Conservation (phyloP, 1,284 basidiomycete genomes). For the Tremellales sp. region DNA sequence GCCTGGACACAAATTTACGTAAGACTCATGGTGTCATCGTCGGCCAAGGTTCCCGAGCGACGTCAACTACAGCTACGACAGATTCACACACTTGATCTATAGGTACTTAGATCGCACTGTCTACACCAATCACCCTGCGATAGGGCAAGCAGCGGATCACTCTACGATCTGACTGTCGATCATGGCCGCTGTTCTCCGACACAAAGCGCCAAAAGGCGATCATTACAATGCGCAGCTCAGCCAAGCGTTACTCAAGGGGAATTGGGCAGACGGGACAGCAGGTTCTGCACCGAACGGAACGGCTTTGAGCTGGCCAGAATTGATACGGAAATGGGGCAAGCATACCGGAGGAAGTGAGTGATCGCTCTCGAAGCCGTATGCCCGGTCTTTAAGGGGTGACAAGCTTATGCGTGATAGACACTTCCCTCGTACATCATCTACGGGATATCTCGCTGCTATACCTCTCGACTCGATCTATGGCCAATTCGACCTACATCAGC, state of each 20-base stretch:
- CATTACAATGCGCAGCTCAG: constrained; percentile 42
- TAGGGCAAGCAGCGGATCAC: too few relatives aligned
- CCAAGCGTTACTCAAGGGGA: constrained; percentile 40
- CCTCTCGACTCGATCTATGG: constrained; percentile 26
- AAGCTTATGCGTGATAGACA: too few relatives aligned
- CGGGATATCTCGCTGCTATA: constrained; percentile 44
- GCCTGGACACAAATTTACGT: too few relatives aligned
- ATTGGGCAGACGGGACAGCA: constrained; percentile 51
- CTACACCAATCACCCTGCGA: too few relatives aligned
- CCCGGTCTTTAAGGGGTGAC: too few relatives aligned
- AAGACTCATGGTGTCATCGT: too few relatives aligned
- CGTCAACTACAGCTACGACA: too few relatives aligned
- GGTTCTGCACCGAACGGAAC: constrained; percentile 61
- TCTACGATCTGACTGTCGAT: neutral
- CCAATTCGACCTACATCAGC: neutral
- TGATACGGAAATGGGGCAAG: constrained; percentile 83
- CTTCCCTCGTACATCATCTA: constrained; percentile 32
- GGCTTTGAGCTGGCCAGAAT: constrained; percentile 67
- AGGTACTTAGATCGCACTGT: too few relatives aligned
- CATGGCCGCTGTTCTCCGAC: neutral
- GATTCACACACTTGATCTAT: too few relatives aligned
- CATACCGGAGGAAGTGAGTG: constrained; percentile 58
- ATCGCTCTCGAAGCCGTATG: too few relatives aligned
- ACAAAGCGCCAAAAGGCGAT: constrained; percentile 31
- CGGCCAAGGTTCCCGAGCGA: too few relatives aligned